phyloP scores from a whole-genome alignment of 2,329 filamentous ascomycete genomes.

The Cyphellophora europaea region DNA sequence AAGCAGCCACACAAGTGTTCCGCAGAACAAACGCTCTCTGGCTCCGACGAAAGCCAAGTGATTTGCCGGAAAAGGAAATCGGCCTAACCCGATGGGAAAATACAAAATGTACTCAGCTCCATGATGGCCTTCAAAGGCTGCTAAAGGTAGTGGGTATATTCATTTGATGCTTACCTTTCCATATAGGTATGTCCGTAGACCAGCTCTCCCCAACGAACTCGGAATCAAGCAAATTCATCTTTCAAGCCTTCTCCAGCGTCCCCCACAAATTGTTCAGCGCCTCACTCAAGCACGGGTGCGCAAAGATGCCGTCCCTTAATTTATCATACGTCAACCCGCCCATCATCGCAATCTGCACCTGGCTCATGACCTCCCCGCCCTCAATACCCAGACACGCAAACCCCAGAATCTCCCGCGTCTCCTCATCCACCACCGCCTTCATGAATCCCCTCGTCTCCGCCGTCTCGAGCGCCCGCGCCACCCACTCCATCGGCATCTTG shows the following conservation, averaged over 20 bases:
- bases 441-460: slow-evolving; percentile 43
- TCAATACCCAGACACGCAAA: slow-evolving; percentile 44
- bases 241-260: slow-evolving; percentile 25
- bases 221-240: too few relatives aligned
- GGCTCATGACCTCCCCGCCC: slow-evolving; percentile 47
- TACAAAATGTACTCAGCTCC: too few relatives aligned
- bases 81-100: too few relatives aligned
- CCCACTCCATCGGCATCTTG: slow-evolving; percentile 43
- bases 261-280: slow-evolving; percentile 43
- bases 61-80: too few relatives aligned
- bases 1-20: too few relatives aligned
- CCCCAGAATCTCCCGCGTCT: slow-evolving; percentile 41
- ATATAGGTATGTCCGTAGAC: too few relatives aligned
- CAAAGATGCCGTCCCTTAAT: slow-evolving; percentile 39
- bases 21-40: too few relatives aligned
- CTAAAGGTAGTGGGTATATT: too few relatives aligned
- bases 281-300: slow-evolving; percentile 43
- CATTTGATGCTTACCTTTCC: too few relatives aligned
- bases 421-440: slow-evolving; percentile 41
- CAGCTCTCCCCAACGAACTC: too few relatives aligned
- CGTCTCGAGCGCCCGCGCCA: slow-evolving; percentile 43
- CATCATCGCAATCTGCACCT: slow-evolving; percentile 46
- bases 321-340: slow-evolving; percentile 36
- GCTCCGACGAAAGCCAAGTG: too few relatives aligned
- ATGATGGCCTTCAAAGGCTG: too few relatives aligned